Percentiles rank a stretch among this genome's conserved stretches.
These are phyloP conservation scores for Postia placenta DNA, from an alignment of 768 basidiomycete genomes.

Conservation along the genomic window DNA sequence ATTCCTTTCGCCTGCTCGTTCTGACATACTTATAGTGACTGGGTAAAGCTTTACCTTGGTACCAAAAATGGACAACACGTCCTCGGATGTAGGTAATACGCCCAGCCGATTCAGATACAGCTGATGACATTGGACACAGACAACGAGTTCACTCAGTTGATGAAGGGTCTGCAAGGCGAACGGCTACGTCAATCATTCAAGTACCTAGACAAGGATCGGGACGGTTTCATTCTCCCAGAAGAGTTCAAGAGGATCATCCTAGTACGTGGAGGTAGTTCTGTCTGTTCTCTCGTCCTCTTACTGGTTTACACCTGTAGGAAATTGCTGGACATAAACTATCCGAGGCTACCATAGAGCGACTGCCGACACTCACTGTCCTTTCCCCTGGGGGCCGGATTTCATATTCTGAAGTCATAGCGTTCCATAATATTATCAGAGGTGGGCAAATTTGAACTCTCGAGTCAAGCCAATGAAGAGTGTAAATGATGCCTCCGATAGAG, in stretches of 20 bases:
- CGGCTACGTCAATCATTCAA: conserved; percentile 94
- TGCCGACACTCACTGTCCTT: conserved; percentile 89
- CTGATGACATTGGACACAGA: conserved; percentile 35
- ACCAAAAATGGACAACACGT: conserved; percentile 89
- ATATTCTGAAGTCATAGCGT: conserved; percentile 95
- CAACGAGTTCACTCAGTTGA: conserved; percentile 95
- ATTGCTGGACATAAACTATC: conserved; percentile 97
- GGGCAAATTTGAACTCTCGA: conserved; percentile 21
- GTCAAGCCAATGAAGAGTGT: neutral
- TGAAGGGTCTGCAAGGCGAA: conserved; percentile 98
- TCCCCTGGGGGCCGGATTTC: conserved; percentile 87
- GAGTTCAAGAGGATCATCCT: conserved; percentile 95
- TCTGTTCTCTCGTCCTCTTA: neutral
- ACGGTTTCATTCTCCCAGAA: conserved; percentile 90
- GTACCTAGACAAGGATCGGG: conserved; percentile 81
- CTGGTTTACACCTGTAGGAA: conserved; percentile 46
- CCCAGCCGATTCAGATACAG: neutral
- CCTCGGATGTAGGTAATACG: conserved; percentile 70
- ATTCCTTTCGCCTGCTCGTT: neutral
- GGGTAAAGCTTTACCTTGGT: conserved; percentile 95
- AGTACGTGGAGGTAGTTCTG: conserved; percentile 36
- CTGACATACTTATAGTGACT: conserved; percentile 50
- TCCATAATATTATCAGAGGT: conserved; percentile 95
- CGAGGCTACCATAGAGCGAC: conserved; percentile 83
- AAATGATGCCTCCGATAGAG: conserved; percentile 36